Evolutionary conservation across 2,329 filamentous ascomycete species (phyloP).

Genomic region (Cladophialophora yegresii): DNA sequence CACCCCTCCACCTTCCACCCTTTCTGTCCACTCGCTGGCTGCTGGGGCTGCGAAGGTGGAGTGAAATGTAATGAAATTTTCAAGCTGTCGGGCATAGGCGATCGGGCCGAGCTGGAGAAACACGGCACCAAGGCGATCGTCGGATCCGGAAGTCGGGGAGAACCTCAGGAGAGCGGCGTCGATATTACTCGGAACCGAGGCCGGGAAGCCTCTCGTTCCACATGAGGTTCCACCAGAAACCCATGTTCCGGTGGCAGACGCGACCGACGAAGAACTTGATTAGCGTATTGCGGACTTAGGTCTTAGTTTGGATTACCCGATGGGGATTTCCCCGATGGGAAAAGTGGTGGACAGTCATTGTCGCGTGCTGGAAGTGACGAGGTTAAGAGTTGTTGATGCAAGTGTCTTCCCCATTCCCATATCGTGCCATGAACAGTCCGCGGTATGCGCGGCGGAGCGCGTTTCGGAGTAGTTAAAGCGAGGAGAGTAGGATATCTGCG

Average conservation of each 20-base stretch:
- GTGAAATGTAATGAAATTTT: too few species aligned
- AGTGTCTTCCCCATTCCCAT: constrained; percentile 41
- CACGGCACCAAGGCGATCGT: constrained; percentile 40
- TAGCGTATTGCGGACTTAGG: constrained; percentile 36
- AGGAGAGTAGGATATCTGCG: constrained; percentile 16
- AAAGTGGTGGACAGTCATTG: constrained; percentile 41
- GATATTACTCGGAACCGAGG: constrained; percentile 34
- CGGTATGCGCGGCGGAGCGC: constrained; percentile 51
- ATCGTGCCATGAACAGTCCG: constrained; percentile 48
- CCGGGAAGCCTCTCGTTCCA: constrained; percentile 29
- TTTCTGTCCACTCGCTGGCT: too few species aligned
- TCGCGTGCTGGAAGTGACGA: constrained; percentile 38
- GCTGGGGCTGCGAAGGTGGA: too few species aligned
- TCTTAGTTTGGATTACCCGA: constrained; percentile 43
- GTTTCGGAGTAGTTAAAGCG: constrained; percentile 36
- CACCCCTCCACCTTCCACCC: too few species aligned
- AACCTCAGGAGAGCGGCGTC: constrained; percentile 37
- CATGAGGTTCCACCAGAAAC: constrained; percentile 21
- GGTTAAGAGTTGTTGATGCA: constrained; percentile 43
- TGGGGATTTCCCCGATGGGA: constrained; percentile 45
- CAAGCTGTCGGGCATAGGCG: constrained; percentile 41
- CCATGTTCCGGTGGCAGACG: constrained; percentile 14
- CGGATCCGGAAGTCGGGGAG: constrained; percentile 43
- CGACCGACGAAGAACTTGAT: constrained; percentile 37
- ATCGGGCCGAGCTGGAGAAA: constrained; percentile 39